Base-by-base conservation (phyloP, 1,284 basidiomycete species). In the Albatrellus sp. region DNA sequence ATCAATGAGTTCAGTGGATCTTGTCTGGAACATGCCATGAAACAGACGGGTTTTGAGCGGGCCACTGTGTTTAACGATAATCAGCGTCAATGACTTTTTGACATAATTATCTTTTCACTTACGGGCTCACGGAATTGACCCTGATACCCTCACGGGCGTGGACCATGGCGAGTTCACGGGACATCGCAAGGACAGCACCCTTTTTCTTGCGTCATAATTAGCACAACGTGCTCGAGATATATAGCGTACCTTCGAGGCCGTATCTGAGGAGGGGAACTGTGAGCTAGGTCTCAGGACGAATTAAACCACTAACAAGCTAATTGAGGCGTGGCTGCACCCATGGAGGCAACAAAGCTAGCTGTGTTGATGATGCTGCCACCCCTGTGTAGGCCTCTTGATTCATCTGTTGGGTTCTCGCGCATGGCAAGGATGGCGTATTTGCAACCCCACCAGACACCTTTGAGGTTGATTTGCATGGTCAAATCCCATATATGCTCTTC, bases 371-470 rank as follows among this genome's bases (percentile, higher is more conserved):
- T 91, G 55, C 86, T 90, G 48, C 93, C 93, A 45, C 92, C 92
- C 16, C 68, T 66, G 55, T 77, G 80, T 13, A 96, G 74, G 5
- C 86, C 86, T 63, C 85, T 90, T 46, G 73, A 65, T 51, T 75
- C 75, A 51, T 96, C 91, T 37, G 76, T 75, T 11, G 87, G 77
- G 65, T 97, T 97, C 52, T 89, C 68, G 50, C 90, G 80, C 93
- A 98, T 98, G 19, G 93, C 94, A 45, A 84, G 70, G 58, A 98
- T 92, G 6, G 91, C 93, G 59, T 98, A 84, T 65, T 97, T 96
- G 74, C 87, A 93, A 38, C 94, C 93, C 80, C 85, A 98, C 93
- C 93, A 97, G 48, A 97, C 94, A 45, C 93, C 93, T 66, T 98
- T 98, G 60, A 94, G 78, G 63, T 98, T 98, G 68, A 97, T 85